phyloP scores from a whole-genome alignment of 1,139 yeast species.

The Kodamaea sp. region DNA sequence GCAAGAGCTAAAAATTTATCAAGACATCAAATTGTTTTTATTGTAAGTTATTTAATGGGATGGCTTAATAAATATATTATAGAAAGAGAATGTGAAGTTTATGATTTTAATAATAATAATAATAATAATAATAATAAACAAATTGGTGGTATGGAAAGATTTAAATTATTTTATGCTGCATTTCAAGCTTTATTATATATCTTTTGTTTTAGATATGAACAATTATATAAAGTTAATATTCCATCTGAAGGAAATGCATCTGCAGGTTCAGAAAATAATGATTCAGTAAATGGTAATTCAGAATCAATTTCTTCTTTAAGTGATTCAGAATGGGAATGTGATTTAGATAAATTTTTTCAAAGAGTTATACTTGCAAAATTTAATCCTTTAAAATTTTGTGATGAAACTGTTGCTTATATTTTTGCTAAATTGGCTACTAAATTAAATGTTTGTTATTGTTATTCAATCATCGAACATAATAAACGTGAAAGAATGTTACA shows the following conservation, averaged over 20 bases:
- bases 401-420: slow-evolving; percentile 88
- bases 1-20: slow-evolving; percentile 81
- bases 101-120: slow-evolving; percentile 33
- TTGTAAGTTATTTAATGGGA: slow-evolving; percentile 70
- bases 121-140: slow-evolving; percentile 10
- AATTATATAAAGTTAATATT: slow-evolving; percentile 40
- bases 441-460: slow-evolving; percentile 88
- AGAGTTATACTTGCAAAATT: slow-evolving; percentile 81
- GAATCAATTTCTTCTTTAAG: slow-evolving; percentile 7
- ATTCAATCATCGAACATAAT: slow-evolving; percentile 87
- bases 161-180: slow-evolving; percentile 86
- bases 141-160: slow-evolving; percentile 68
- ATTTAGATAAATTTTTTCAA: slow-evolving; percentile 81
- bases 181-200: slow-evolving; percentile 89
- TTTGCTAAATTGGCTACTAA: slow-evolving; percentile 92
- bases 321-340: slow-evolving; percentile 70
- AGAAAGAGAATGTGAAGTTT: slow-evolving; percentile 80
- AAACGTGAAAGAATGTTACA: slow-evolving; percentile 59
- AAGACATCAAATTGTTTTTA: slow-evolving; percentile 69
- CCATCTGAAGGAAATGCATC: slow-evolving; percentile 17
- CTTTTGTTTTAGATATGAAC: slow-evolving; percentile 79
- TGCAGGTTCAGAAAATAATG: slow-evolving; percentile 16
- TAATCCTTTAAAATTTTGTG: slow-evolving; percentile 91
- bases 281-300: slow-evolving; percentile 8
- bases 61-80: slow-evolving; percentile 80